A percentile compares a stretch with the other conserved stretches of the same genome.
Evolutionary conservation across 1,284 basidiomycete species (phyloP).

Genomic region (Ceratobasidium sp.): DNA sequence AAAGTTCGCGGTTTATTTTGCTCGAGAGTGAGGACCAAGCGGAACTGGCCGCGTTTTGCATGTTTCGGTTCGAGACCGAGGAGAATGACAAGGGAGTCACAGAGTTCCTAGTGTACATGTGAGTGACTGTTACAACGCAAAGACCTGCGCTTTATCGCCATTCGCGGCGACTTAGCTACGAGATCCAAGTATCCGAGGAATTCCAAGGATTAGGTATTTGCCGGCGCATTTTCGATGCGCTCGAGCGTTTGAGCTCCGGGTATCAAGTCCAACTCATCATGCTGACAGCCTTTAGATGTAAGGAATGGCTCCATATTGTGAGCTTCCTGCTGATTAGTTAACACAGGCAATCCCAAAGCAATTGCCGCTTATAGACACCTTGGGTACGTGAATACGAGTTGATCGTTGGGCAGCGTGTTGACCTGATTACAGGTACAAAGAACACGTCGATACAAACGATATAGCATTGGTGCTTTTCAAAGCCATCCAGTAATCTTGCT

Average conservation of each 20-base stretch:
- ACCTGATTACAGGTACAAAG: constrained; percentile 11
- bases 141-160: neutral
- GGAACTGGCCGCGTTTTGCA: constrained; percentile 34
- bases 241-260: constrained; percentile 28
- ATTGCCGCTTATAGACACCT: constrained; percentile 27
- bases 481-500: neutral
- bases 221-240: constrained; percentile 32
- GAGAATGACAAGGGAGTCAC: constrained; percentile 10
- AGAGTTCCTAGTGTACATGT: constrained; percentile 40
- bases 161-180: constrained; percentile 1
- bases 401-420: neutral
- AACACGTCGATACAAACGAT: constrained; percentile 33
- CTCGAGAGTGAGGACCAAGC: constrained; percentile 27
- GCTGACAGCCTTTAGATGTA: constrained; percentile 36
- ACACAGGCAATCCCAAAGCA: constrained; percentile 31
- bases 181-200: constrained; percentile 31
- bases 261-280: constrained; percentile 29
- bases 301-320: neutral
- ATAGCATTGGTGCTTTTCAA: constrained; percentile 32
- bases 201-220: constrained; percentile 20
- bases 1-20: constrained; percentile 23
- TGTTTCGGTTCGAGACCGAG: constrained; percentile 40
- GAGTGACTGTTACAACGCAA: neutral
- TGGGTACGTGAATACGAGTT: constrained; percentile 14
- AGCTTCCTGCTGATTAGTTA: neutral